Base-by-base conservation (phyloP, 1,139 yeast genomes). In the Yamadazyma kanchanaburiensis region DNA sequence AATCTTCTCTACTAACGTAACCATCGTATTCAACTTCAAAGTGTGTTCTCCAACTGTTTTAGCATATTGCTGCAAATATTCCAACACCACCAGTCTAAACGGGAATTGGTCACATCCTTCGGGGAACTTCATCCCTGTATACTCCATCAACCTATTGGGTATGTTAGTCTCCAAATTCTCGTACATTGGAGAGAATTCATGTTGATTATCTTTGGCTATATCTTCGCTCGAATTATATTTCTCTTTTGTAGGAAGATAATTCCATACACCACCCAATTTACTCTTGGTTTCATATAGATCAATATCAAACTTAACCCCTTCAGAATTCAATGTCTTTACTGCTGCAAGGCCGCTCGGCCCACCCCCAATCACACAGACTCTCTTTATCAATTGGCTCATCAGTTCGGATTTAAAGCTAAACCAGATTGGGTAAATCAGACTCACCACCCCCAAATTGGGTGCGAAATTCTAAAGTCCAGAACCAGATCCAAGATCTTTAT, bases 331-430 rank as follows among this genome's bases (percentile, higher is more conserved):
- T 0, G 76, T 67, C 30, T 70, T 68, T 2, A 74, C 74, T n/a
- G 58, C 59, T 0, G 74, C 74, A 14, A 70, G 43, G 0, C 77
- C 79, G 3, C 64, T 52, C 1, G 76, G 74, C 0, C 78, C 79
- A 4, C 73, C 77, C 6, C 79, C 79, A 16, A 72, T 58, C 7
- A 73, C 53, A 3, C 74, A 75, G 21, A 67, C 37, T 21, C 46
- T 40, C 20, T 8, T 10, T 18, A 10, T 10, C 20, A 18, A 7
- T 18, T 18, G 20, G 20, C 9, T 8, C 7, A 10, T 18, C 20
- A 18, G 20, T 18, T 8, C 9, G 20, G 10, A 18, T 8, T 18
- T 10, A 7, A 18, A 7, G 7, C 10, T 7, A 10, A 10, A 18
- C 9, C 20, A 8, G 9, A 18, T 7, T 18, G 10, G 20, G 20